Evolutionary conservation across 192 early-diverging fungal genomes (phyloP), one percentile per base, ranked within the genome.

Genomic region (Coemansia sp.): DNA sequence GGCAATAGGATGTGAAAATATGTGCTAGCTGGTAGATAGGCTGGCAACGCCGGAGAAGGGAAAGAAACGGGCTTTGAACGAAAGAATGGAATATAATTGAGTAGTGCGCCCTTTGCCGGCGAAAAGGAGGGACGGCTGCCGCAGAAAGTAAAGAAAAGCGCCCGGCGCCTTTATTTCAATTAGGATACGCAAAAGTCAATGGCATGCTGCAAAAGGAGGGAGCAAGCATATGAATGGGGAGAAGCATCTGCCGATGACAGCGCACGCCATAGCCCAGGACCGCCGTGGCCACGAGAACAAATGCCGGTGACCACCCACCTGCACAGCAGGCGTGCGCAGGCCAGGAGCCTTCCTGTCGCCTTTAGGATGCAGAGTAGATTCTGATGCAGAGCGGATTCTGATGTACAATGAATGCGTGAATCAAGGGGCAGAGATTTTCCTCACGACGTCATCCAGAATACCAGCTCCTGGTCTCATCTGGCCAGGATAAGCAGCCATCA

Each of bases 141-240:
- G 28, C 9, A 21, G 28, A 10, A 28, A 21, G n/a, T 9, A 19
- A 17, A 48, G n/a, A 19, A 19, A 28, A 54, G 21, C 25, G 2
- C 52, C 25, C 19, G 28, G 52, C 52, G 52, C 52, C 52, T 23
- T 53, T 53, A 23, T 53, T 31, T 54, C 28, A 54, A 28, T 26
- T n/a, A 54, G 52, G 52, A 28, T 28, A 54, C 52, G 14, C 52
- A 54, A 54, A 34, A 54, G 52, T 54, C 52, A 54, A 54, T 54
- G 52, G 52, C 52, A 11, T 23, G 25, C 52, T 25, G 14, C 17
- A n/a, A 54, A 54, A 28, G 12, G 14, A 26, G 52, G 52, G 52
- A 54, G 52, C 23, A 12, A 3, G 19, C 11, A 26, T 26, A 25
- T 23, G 15, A 54, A 54, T 22, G 12, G 52, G 52, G 52, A 19